Percentiles rank a stretch among this genome's conserved stretches.
phyloP scores from a whole-genome alignment of 1,284 basidiomycete genomes.

The Ganoderma lingzhi region DNA sequence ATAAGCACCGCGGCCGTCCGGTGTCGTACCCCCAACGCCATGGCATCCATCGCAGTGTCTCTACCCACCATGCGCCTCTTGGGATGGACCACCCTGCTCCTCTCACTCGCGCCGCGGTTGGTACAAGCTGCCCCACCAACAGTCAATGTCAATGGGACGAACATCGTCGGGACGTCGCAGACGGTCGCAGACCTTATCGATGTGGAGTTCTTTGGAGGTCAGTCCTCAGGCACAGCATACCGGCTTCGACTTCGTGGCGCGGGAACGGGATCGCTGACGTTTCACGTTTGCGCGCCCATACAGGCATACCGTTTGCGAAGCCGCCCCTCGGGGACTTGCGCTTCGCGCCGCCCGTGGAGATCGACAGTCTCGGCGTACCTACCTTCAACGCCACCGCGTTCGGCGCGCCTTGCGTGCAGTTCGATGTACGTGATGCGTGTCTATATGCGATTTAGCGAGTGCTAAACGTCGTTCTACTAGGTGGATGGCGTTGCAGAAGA shows the following conservation, averaged over 20 bases:
- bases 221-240: not conserved
- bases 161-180: conserved; percentile 1
- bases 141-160: conserved; percentile 1
- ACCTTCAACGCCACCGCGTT: conserved; percentile 34
- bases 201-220: conserved; percentile 35
- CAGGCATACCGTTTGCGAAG: conserved; percentile 44
- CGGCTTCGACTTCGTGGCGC: not conserved
- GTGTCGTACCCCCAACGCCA: not conserved
- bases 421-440: conserved; percentile 19
- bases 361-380: conserved; percentile 13
- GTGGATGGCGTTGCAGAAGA: conserved; percentile 44
- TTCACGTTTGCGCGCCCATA: not conserved
- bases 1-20: not conserved
- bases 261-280: not conserved
- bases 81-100: not conserved
- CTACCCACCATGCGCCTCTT: not conserved
- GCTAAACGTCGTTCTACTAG: not conserved
- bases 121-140: not conserved
- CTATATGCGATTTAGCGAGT: not conserved
- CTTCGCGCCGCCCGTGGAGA: conserved; percentile 33
- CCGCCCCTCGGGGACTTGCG: conserved; percentile 38
- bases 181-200: not conserved
- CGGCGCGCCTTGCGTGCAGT: conserved; percentile 33
- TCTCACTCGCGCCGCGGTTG: not conserved
- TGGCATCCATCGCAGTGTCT: not conserved